Conservation (phyloP, 805 yeast species). For the Metschnikowia lachancei region DNA sequence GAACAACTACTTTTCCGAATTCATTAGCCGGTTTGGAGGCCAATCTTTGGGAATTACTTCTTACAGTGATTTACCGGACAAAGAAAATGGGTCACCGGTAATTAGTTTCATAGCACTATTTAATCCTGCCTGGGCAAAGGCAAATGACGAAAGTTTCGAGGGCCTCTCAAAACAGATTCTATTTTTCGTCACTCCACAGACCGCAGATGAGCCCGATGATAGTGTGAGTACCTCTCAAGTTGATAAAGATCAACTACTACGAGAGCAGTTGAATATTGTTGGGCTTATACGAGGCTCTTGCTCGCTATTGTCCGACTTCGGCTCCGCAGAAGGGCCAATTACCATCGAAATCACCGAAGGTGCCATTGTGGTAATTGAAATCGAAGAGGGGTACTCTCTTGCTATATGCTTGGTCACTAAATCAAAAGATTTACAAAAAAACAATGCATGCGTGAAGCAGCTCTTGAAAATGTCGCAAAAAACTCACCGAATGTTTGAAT, state of each 20-base stretch:
- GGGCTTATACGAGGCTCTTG: constrained; percentile 39
- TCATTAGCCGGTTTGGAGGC: constrained; percentile 27
- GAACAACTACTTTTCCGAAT: constrained; percentile 32
- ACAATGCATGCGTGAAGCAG: constrained; percentile 26
- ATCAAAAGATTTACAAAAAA: constrained; percentile 13
- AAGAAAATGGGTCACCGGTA: constrained; percentile 10
- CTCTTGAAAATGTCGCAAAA: constrained; percentile 22
- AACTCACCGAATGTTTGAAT: constrained; percentile 27
- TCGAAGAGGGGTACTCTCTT: constrained; percentile 28
- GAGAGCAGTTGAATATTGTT: constrained; percentile 30
- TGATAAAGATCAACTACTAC: background rate
- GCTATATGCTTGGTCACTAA: constrained; percentile 28
- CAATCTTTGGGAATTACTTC: constrained; percentile 13
- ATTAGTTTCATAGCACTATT: constrained; percentile 29
- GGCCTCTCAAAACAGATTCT: constrained; percentile 34
- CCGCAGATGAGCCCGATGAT: constrained; percentile 9
- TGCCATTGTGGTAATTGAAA: constrained; percentile 24
- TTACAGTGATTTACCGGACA: constrained; percentile 1
- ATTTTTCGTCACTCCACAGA: constrained; percentile 25
- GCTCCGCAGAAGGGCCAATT: constrained; percentile 13
- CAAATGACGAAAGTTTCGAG: constrained; percentile 28
- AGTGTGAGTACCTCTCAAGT: background rate
- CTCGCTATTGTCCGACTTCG: constrained; percentile 30
- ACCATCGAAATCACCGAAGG: constrained; percentile 28
- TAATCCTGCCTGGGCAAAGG: constrained; percentile 30